These are phyloP conservation scores for Plasmodium relictum DNA, from an alignment of 169 alveolate genomes.

Conservation along the genomic window DNA sequence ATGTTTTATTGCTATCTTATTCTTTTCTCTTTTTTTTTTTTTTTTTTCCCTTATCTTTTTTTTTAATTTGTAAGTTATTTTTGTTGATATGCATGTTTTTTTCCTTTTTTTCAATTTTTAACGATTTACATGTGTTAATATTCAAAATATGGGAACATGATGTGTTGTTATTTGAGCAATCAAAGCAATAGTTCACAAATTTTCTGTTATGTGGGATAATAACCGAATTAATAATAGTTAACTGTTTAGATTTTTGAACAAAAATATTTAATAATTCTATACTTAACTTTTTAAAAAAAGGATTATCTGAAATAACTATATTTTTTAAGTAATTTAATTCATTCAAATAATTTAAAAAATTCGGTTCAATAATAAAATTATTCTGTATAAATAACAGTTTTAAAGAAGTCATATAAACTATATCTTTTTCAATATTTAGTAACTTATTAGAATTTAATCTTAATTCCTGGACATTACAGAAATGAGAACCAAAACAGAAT, in stretches of 20 bases:
- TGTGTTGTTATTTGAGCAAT: constrained; percentile 6
- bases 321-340: constrained; percentile 56
- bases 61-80: constrained; percentile 12
- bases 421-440: constrained; percentile 44
- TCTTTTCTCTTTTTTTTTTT: constrained; percentile 1
- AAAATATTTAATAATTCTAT: constrained; percentile 39
- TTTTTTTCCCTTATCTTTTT: constrained; percentile 9
- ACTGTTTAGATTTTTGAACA: constrained; percentile 22
- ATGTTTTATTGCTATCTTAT: neutral
- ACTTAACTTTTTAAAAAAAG: constrained; percentile 64
- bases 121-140: neutral
- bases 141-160: neutral
- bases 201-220: constrained; percentile 30
- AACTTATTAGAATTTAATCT: constrained; percentile 54
- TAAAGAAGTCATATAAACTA: constrained; percentile 60
- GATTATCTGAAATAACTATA: constrained; percentile 61
- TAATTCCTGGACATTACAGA: constrained; percentile 51
- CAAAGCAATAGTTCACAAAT: constrained; percentile 22
- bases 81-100: constrained; percentile 12
- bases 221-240: constrained; percentile 52
- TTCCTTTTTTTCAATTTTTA: neutral
- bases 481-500: constrained; percentile 65
- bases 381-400: constrained; percentile 51
- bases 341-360: constrained; percentile 28
- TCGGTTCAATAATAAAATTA: constrained; percentile 35